A percentile compares a stretch with the other conserved stretches of the same genome.
These are phyloP conservation scores for Pseudocercospora eumusae DNA, from an alignment of 2,329 filamentous ascomycete species.

Conservation along the genomic window DNA sequence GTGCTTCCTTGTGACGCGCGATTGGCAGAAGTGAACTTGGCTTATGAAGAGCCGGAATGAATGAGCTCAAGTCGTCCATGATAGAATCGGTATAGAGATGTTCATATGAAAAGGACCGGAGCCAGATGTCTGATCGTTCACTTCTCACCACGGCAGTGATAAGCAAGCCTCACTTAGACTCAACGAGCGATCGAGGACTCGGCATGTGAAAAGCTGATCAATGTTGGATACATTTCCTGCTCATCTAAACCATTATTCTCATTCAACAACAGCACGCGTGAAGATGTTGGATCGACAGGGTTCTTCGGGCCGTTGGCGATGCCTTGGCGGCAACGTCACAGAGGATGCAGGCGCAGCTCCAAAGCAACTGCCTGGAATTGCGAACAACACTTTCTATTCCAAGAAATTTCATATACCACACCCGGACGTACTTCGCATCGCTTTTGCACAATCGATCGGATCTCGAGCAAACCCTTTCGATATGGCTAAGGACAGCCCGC, in stretches of 20 bases:
- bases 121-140: background rate
- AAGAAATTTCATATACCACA: background rate
- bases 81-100: background rate
- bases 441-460: background rate
- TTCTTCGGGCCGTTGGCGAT: background rate
- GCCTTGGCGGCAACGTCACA: constrained; percentile 1
- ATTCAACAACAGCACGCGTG: background rate
- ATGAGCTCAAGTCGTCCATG: constrained; percentile 45
- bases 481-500: constrained; percentile 33
- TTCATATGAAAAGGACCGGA: background rate
- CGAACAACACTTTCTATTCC: background rate
- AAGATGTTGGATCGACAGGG: background rate
- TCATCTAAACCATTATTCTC: background rate
- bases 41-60: constrained; percentile 83
- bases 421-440: background rate
- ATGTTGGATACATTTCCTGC: background rate
- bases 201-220: background rate
- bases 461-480: background rate
- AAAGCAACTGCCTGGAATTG: background rate
- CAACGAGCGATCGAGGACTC: background rate
- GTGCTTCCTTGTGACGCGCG: constrained; percentile 72
- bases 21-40: constrained; percentile 83
- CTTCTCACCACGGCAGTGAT: background rate
- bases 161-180: background rate
- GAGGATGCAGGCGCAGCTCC: constrained; percentile 2